Evolutionary conservation across 1,284 basidiomycete genomes (phyloP).

Genomic region (Entoloma clypeatum): DNA sequence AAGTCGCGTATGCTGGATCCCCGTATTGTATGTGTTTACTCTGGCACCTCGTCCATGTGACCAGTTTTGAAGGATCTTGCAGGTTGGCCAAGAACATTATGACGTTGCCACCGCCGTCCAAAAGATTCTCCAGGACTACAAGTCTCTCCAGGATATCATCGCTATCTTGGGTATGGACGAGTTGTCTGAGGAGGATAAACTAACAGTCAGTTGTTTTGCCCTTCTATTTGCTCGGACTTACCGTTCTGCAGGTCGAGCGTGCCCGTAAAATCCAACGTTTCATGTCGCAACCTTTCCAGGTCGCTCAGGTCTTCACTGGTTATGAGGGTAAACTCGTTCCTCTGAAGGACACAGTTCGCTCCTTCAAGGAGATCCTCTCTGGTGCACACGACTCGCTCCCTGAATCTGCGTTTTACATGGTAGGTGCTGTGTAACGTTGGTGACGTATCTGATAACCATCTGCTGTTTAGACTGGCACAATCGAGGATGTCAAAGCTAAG

Average conservation of each 20-base stretch:
- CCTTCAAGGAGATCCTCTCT: constrained; percentile 94
- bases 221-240: constrained; percentile 10
- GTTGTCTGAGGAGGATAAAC: constrained; percentile 99
- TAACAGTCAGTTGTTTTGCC: constrained; percentile 65
- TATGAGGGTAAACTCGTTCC: constrained; percentile 95
- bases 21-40: constrained; percentile 75
- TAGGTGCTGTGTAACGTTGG: constrained; percentile 23
- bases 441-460: constrained; percentile 1
- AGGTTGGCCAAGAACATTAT: constrained; percentile 90
- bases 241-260: constrained; percentile 65
- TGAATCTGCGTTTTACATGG: constrained; percentile 94
- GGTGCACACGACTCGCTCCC: constrained; percentile 87
- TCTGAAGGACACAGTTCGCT: constrained; percentile 88
- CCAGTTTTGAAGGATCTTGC: constrained; percentile 7
- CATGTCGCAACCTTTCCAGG: constrained; percentile 99
- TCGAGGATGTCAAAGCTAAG: constrained; percentile 95
- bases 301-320: constrained; percentile 99
- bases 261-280: constrained; percentile 92
- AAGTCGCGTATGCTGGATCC: constrained; percentile 99
- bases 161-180: constrained; percentile 99
- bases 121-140: constrained; percentile 99
- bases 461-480: constrained; percentile 66
- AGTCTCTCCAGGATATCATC: constrained; percentile 97
- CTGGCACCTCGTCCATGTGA: background rate
- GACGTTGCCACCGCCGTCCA: constrained; percentile 92